Evolutionary conservation across 768 basidiomycete genomes (phyloP).

Genomic region (Lactarius sanguifluus): DNA sequence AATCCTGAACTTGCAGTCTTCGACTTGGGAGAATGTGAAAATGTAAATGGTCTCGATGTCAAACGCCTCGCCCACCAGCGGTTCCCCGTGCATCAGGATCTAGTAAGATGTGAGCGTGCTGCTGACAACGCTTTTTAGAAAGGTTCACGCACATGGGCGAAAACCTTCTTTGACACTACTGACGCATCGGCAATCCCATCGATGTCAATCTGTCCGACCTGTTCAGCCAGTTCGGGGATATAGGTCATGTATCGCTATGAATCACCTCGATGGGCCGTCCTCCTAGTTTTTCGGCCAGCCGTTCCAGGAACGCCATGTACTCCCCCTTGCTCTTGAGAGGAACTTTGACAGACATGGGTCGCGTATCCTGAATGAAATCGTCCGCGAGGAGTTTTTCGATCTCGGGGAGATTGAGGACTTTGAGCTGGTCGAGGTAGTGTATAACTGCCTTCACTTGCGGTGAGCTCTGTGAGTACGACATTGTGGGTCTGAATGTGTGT

Average conservation of each 20-base stretch:
- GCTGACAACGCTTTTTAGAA: not conserved
- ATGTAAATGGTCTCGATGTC: constrained; percentile 15
- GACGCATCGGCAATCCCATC: constrained; percentile 9
- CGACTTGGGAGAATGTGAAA: constrained; percentile 1
- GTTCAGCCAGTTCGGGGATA: not conserved
- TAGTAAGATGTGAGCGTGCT: not conserved
- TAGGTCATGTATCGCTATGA: not conserved
- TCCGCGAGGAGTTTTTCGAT: constrained; percentile 7
- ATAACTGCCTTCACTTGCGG: constrained; percentile 10
- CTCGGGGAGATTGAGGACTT: constrained; percentile 1
- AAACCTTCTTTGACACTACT: not conserved
- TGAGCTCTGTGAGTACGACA: not conserved
- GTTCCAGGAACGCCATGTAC: constrained; percentile 9
- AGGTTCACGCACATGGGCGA: constrained; percentile 8
- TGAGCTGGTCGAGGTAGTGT: constrained; percentile 11
- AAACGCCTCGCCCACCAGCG: constrained; percentile 7
- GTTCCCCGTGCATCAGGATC: constrained; percentile 6
- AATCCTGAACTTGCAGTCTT: constrained; percentile 12
- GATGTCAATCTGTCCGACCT: constrained; percentile 1
- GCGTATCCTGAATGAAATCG: constrained; percentile 18
- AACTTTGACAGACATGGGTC: not conserved
- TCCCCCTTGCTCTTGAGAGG: constrained; percentile 11
- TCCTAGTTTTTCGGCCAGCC: constrained; percentile 3
- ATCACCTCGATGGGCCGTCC: constrained; percentile 10
- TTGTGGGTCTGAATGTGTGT: not conserved